Conservation (phyloP, 1,284 basidiomycete species). For the Anthracocystis panici-leucophaei region DNA sequence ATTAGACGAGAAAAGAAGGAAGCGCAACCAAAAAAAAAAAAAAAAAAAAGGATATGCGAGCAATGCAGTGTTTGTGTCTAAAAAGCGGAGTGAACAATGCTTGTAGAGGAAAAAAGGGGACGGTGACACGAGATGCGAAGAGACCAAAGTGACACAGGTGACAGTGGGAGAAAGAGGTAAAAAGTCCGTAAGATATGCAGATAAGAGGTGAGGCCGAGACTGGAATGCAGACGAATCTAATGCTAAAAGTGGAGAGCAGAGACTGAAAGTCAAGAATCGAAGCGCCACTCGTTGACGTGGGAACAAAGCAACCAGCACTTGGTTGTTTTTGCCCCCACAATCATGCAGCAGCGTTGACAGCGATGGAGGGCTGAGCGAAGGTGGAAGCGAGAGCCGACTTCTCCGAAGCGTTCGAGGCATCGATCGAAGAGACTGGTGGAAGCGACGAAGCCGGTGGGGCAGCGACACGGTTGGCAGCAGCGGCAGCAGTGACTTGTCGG, state of each 20-base stretch:
- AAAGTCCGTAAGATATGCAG: neutral
- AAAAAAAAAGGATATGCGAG: neutral
- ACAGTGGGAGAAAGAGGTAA: neutral
- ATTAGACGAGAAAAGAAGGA: neutral
- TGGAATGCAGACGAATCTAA: neutral
- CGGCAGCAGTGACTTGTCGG: slow-evolving; percentile 15
- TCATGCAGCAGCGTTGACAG: slow-evolving; percentile 41
- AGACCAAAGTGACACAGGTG: neutral
- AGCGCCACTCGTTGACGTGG: neutral
- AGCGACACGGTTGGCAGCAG: neutral
- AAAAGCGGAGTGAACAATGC: neutral
- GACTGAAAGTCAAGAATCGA: neutral
- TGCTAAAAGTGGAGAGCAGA: neutral
- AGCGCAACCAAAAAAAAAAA: neutral
- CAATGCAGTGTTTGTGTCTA: neutral
- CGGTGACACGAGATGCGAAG: neutral
- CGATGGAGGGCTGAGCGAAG: slow-evolving; percentile 14
- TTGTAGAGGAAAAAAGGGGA: neutral
- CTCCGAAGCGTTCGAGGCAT: slow-evolving; percentile 15
- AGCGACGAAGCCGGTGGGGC: neutral
- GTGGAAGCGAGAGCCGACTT: slow-evolving; percentile 17
- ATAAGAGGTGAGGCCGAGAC: neutral
- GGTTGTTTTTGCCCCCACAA: neutral
- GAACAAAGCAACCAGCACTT: slow-evolving; percentile 4
- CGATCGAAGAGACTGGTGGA: neutral